These are phyloP conservation scores for Picea glauca DNA, from an alignment of 75 land plant genomes.

Conservation along the genomic window DNA sequence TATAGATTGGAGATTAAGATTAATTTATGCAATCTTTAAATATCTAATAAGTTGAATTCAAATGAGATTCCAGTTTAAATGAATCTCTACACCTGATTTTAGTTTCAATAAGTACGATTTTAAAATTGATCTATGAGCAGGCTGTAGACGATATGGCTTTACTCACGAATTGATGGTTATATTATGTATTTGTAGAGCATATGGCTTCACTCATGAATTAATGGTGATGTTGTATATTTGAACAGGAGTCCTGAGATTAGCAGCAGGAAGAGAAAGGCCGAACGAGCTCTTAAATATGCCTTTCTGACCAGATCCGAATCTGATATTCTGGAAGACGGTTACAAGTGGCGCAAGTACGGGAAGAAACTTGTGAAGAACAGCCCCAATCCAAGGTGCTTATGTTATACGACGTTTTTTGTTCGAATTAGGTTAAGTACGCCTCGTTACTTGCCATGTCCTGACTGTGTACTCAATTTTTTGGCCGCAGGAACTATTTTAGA, in stretches of 20 bases:
- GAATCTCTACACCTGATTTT: too few relatives aligned
- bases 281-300: conserved; percentile 16
- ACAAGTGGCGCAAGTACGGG: conserved; percentile 72
- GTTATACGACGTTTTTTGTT: too few relatives aligned
- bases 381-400: conserved; percentile 60
- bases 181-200: not conserved
- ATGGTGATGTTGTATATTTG: not conserved
- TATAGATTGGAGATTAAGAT: too few relatives aligned
- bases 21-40: too few relatives aligned
- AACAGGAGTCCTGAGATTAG: not conserved
- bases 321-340: conserved; percentile 32
- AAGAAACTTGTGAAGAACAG: conserved; percentile 67
- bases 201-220: too few relatives aligned
- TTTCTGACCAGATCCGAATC: conserved; percentile 45
- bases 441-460: too few relatives aligned
- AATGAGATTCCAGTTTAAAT: not conserved
- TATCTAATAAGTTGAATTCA: too few relatives aligned
- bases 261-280: not conserved
- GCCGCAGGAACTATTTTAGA: not conserved
- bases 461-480: not conserved
- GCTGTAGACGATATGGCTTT: too few relatives aligned
- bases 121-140: too few relatives aligned
- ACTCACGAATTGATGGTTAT: too few relatives aligned
- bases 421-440: too few relatives aligned
- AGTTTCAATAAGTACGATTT: too few relatives aligned